These are phyloP conservation scores for Yarrowia divulgata DNA, from an alignment of 805 yeast species.

Conservation along the genomic window DNA sequence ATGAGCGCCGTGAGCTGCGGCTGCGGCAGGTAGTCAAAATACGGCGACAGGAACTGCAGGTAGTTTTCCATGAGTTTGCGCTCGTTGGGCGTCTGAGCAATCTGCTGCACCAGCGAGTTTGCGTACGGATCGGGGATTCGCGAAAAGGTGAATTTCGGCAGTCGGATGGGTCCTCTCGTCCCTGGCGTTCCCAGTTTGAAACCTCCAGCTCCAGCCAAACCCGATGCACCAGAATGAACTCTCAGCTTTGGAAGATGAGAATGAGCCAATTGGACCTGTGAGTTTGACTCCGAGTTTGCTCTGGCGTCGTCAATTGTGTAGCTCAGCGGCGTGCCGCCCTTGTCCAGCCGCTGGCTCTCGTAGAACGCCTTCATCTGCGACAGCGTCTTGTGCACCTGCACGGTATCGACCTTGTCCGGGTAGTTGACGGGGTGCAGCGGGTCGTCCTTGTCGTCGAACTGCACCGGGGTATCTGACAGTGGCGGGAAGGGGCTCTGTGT, in stretches of 20 bases:
- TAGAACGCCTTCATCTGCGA: slow-evolving; percentile 30
- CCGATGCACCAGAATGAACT: not conserved
- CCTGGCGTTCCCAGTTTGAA: not conserved
- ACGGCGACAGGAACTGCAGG: slow-evolving; percentile 36
- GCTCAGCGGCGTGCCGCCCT: slow-evolving; percentile 9
- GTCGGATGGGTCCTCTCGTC: too few species aligned
- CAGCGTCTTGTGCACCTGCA: slow-evolving; percentile 32
- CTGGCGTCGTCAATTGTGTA: slow-evolving; percentile 21
- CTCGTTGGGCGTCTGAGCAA: slow-evolving; percentile 13
- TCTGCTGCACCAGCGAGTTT: slow-evolving; percentile 20
- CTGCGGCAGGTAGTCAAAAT: slow-evolving; percentile 36
- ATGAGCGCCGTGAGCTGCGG: slow-evolving; percentile 31
- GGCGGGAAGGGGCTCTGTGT: not conserved
- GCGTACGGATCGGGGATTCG: slow-evolving; percentile 14
- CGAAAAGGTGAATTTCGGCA: slow-evolving; percentile 8
- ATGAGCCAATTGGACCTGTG: not conserved
- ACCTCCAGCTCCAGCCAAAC: not conserved
- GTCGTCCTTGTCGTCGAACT: slow-evolving; percentile 6
- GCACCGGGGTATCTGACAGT: slow-evolving; percentile 24
- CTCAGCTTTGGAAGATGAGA: not conserved
- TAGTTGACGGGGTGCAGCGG: slow-evolving; percentile 28
- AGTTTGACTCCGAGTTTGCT: not conserved
- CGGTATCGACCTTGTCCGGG: slow-evolving; percentile 17
- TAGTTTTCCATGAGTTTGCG: slow-evolving; percentile 18
- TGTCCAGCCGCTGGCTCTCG: slow-evolving; percentile 18